Evolutionary conservation across 257 asterid genomes (phyloP).

Genomic region (Solanum dulcamara): DNA sequence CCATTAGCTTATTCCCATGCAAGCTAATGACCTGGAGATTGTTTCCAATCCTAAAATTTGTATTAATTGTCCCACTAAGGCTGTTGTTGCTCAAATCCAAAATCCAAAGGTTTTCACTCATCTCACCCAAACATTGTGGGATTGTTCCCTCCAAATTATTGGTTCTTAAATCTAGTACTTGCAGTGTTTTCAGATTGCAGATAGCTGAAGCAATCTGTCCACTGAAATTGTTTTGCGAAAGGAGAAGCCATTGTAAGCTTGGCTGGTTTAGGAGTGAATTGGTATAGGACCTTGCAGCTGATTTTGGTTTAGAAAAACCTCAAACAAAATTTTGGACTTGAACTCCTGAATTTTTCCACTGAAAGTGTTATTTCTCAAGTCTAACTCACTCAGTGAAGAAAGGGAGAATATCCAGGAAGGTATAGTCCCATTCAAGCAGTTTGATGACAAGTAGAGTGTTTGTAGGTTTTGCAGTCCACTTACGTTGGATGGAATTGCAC

Average conservation of each 20-base stretch:
- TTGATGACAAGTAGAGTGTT: rapidly evolving
- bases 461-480: background rate
- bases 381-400: rapidly evolving
- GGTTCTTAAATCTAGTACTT: background rate
- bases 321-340: rapidly evolving
- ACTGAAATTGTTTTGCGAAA: background rate
- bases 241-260: rapidly evolving
- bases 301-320: rapidly evolving
- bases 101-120: too few species aligned
- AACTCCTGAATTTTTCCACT: background rate
- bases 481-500: background rate
- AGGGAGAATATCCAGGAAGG: background rate
- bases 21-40: background rate
- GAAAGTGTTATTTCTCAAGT: too few species aligned
- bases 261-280: background rate
- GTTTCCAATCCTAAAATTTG: background rate
- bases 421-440: background rate
- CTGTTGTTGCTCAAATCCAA: background rate
- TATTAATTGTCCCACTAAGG: background rate
- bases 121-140: background rate
- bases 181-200: background rate
- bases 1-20: background rate
- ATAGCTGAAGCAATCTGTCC: background rate
- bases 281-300: background rate
- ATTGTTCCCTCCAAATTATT: background rate